Base-by-base conservation (phyloP, 306 rosid species). In the Corylus avellana region DNA sequence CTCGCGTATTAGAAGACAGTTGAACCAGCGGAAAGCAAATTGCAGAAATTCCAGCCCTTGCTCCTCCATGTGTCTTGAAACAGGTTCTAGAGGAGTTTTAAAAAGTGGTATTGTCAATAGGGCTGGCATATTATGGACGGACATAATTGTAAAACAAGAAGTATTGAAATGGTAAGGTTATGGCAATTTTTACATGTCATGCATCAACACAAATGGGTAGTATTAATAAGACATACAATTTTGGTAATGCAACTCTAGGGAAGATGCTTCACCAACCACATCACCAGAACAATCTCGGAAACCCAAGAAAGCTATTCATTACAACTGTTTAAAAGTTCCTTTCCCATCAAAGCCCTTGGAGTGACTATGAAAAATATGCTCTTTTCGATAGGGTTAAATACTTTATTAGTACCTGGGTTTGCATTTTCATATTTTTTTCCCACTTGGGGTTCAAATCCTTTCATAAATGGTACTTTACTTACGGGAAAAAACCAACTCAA, bases 1-100 rank as follows among this genome's bases (percentile, higher is more conserved):
- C 98, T 94, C 98, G 0, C 98, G 97, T 80, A 94, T 94, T 79
- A 94, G 84, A 78, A 94, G 97, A 88, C 98, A 94, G 86, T 94
- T 94, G 92, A 91, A 92, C 98, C 98, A 94, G 73, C 98, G 95
- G 87, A 94, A 94, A 83, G 98, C 97, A 87, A 94, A 94, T 84
- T 94, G 98, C 87, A 94, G 95, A 92, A 92, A 94, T 54, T 94
- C 98, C 79, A 94, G 85, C 75, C 97, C 98, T 77, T 92, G 95
- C 76, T 92, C 86, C 85, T 94, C 98, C 96, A 94, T 83, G 79
- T 94, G 98, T 87, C 86, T 92, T 80, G 97, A 94, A 75, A 91
- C 90, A 79, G 97, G 98, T 81, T 91, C 98, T 94, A 83, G 73
- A 11, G 62, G 77, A 85, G 77, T 71, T 67, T 73, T 56, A 79